Evolutionary conservation across 495 filamentous ascomycete genomes (phyloP), one percentile per base, ranked within the genome.

Genomic region (Rostrohypoxylon terebratum): DNA sequence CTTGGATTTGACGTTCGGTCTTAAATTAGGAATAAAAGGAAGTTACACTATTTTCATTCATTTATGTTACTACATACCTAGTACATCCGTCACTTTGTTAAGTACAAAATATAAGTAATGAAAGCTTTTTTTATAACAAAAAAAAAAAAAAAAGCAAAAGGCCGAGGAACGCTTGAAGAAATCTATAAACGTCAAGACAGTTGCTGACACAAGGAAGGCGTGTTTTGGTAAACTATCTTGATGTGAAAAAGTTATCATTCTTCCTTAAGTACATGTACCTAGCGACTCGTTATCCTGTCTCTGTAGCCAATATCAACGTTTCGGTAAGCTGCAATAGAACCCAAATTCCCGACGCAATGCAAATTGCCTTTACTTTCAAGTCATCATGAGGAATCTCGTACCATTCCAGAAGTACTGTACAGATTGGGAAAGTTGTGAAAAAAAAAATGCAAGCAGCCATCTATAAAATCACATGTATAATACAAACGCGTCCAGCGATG

Each of bases 401-500:
- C 66, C 66, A 48, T 74, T 74, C 62, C 66, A 55, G 50, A 59
- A 44, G 34, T 74, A 74, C 36, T 74, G 51, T 74, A 74, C 71
- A 74, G 59, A 58, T 40, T 50, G 62, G 66, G 28, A 74, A 74
- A 74, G 63, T 61, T 63, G 66, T 69, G 34, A 59, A 67, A 63
- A 62, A 54, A 59, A 67, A 63, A 62, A 54, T 63, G 61, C 61
- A 66, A 63, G 58, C 21, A 58, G 14, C 61, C 44, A 58, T 67
- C 53, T 74, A 59, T 63, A 63, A 20, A 66, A 63, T 11, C 42
- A 53, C 66, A 66, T 59, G 13, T 68, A 74, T 74, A 69, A 74
- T 74, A 74, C 66, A 74, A 63, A 59, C 63, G 36, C 42, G 59
- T 38, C 42, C 31, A 14, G 54, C 31, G 23, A 34, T 59, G 42